phyloP scores from a whole-genome alignment of 2,329 filamentous ascomycete species.

The Thielaviopsis musarum region DNA sequence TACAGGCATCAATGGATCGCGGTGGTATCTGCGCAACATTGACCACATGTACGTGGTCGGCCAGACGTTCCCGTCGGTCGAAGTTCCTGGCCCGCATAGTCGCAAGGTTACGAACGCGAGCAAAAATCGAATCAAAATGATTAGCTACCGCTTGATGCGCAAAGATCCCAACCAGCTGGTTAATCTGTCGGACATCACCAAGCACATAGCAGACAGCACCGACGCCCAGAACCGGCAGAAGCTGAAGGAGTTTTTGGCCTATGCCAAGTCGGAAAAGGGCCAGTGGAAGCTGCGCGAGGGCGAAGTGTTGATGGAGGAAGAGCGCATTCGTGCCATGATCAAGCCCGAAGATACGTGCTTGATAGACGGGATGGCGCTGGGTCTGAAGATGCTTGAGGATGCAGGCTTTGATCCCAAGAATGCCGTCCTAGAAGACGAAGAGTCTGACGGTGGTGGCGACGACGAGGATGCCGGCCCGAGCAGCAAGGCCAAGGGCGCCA shows the following conservation, averaged over 20 bases:
- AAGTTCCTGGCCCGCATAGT: slow-evolving; percentile 85
- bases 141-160: slow-evolving; percentile 75
- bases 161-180: slow-evolving; percentile 54
- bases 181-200: slow-evolving; percentile 70
- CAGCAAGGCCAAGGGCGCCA: slow-evolving; percentile 21
- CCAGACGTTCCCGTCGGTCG: slow-evolving; percentile 79
- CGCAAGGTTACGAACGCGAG: slow-evolving; percentile 92
- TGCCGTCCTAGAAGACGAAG: slow-evolving; percentile 45
- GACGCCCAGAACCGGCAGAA: slow-evolving; percentile 94
- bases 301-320: slow-evolving; percentile 64
- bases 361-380: slow-evolving; percentile 92
- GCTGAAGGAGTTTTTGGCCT: slow-evolving; percentile 88
- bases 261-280: slow-evolving; percentile 72
- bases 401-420: slow-evolving; percentile 64
- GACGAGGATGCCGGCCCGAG: slow-evolving; percentile 21
- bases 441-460: slow-evolving; percentile 30
- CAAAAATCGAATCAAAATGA: slow-evolving; percentile 93
- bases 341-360: slow-evolving; percentile 91
- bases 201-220: slow-evolving; percentile 80
- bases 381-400: slow-evolving; percentile 77
- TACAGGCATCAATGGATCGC: slow-evolving; percentile 60
- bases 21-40: slow-evolving; percentile 73
- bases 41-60: slow-evolving; percentile 85
- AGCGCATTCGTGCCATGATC: slow-evolving; percentile 69
- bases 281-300: slow-evolving; percentile 61